Evolutionary conservation across 768 basidiomycete genomes (phyloP).

Genomic region (Flagelloscypha sp.): DNA sequence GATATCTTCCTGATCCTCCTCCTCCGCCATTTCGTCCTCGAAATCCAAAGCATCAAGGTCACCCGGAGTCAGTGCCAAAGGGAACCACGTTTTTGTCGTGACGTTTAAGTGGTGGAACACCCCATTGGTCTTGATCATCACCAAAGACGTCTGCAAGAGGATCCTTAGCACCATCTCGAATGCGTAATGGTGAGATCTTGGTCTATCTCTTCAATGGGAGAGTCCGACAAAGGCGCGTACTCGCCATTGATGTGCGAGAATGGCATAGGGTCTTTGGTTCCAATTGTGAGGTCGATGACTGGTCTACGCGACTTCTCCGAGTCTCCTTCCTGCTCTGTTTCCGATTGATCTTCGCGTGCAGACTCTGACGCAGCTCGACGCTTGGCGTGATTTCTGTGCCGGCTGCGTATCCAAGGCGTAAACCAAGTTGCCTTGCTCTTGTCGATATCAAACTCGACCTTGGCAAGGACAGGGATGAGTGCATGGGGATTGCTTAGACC

Average conservation of each 20-base stretch:
- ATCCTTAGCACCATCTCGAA: constrained; percentile 13
- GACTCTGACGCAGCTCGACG: no score
- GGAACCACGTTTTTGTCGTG: no score
- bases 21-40: constrained; percentile 25
- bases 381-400: constrained; percentile 53
- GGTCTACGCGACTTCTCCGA: no score
- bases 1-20: constrained; percentile 22
- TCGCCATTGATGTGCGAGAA: constrained; percentile 13
- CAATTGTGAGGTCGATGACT: no score
- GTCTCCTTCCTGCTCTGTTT: constrained; percentile 19
- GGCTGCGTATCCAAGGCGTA: constrained; percentile 70
- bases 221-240: constrained; percentile 6
- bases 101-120: no score
- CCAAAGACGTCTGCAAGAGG: neutral
- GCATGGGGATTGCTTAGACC: constrained; percentile 56
- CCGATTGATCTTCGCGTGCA: constrained; percentile 31
- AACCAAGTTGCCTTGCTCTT: constrained; percentile 74
- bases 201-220: neutral
- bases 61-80: no score
- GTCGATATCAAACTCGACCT: constrained; percentile 94
- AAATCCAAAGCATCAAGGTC: constrained; percentile 15
- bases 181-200: neutral
- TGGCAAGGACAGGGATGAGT: constrained; percentile 79
- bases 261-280: constrained; percentile 16
- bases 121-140: no score